These are phyloP conservation scores for Solanum virginianum DNA, from an alignment of 257 asterid genomes.

Conservation along the genomic window DNA sequence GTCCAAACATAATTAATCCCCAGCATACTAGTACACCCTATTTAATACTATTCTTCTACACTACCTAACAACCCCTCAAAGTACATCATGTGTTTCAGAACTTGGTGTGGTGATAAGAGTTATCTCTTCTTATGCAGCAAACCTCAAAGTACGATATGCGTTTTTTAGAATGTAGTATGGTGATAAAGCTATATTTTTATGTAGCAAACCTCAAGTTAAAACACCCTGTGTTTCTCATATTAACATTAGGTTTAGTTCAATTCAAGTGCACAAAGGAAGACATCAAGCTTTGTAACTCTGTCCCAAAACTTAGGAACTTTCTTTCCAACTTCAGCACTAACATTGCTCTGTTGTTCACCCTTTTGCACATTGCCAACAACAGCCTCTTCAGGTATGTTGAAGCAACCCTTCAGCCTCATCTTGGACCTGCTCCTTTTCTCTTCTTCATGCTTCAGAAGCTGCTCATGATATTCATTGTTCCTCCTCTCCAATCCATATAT, in stretches of 20 bases:
- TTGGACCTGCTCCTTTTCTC: conserved; percentile 20
- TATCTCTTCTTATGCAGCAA: no score
- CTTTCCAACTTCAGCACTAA: conserved; percentile 2
- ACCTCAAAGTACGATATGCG: not conserved
- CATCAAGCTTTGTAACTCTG: conserved; percentile 55
- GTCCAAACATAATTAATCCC: no score
- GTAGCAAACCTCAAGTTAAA: not conserved
- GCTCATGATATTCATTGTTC: conserved; percentile 68
- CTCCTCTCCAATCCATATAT: conserved; percentile 67
- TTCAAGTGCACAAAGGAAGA: conserved; percentile 47
- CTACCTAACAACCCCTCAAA: no score
- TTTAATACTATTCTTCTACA: no score
- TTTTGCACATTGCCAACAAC: conserved; percentile 12
- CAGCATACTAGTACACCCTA: no score
- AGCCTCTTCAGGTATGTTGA: conserved; percentile 16
- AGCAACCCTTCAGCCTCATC: conserved; percentile 33
- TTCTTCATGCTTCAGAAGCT: conserved; percentile 38
- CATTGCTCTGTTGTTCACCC: not conserved
- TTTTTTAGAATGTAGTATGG: not conserved
- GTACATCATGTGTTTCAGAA: no score
- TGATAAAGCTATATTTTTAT: not conserved
- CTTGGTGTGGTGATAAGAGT: no score
- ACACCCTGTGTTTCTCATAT: not conserved
- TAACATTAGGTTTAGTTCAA: conserved; percentile 22
- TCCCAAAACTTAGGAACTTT: conserved; percentile 43